Evolutionary conservation across 2,329 filamentous ascomycete genomes (phyloP).

Genomic region (Berkeleyomyces rouxiae): DNA sequence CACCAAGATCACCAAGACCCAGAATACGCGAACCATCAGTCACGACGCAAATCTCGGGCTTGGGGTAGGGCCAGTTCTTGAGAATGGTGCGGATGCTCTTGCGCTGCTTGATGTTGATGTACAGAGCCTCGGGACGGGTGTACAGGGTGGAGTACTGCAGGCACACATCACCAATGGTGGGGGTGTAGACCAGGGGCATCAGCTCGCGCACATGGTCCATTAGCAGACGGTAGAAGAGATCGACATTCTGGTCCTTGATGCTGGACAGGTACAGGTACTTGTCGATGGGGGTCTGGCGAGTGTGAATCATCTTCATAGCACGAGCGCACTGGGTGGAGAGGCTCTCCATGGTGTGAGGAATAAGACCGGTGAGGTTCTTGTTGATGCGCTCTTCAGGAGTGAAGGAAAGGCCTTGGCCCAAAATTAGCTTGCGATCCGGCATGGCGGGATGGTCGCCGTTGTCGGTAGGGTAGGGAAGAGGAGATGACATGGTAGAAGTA

Average conservation of each 20-base stretch:
- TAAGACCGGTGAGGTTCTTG: slow-evolving; percentile 49
- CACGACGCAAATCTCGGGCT: slow-evolving; percentile 90
- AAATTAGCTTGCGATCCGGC: slow-evolving; percentile 11
- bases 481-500: slow-evolving; percentile 1
- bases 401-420: slow-evolving; percentile 40
- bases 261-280: slow-evolving; percentile 70
- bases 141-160: slow-evolving; percentile 92
- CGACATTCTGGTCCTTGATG: slow-evolving; percentile 57
- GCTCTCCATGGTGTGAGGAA: slow-evolving; percentile 47
- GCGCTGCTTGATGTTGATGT: slow-evolving; percentile 88
- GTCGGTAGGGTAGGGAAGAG: neutral
- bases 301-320: slow-evolving; percentile 59
- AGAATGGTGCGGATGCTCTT: slow-evolving; percentile 80
- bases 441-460: slow-evolving; percentile 1
- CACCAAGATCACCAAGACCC: slow-evolving; percentile 83
- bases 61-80: slow-evolving; percentile 76
- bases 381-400: slow-evolving; percentile 44
- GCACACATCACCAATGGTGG: slow-evolving; percentile 89
- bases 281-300: slow-evolving; percentile 54
- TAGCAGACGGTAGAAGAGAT: slow-evolving; percentile 70
- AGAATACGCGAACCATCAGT: slow-evolving; percentile 89
- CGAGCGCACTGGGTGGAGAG: slow-evolving; percentile 43
- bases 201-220: slow-evolving; percentile 62
- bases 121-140: slow-evolving; percentile 86
- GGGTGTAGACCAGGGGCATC: slow-evolving; percentile 74